Conservation (phyloP, 805 yeast species). For the Isabelozyma rhagii region DNA sequence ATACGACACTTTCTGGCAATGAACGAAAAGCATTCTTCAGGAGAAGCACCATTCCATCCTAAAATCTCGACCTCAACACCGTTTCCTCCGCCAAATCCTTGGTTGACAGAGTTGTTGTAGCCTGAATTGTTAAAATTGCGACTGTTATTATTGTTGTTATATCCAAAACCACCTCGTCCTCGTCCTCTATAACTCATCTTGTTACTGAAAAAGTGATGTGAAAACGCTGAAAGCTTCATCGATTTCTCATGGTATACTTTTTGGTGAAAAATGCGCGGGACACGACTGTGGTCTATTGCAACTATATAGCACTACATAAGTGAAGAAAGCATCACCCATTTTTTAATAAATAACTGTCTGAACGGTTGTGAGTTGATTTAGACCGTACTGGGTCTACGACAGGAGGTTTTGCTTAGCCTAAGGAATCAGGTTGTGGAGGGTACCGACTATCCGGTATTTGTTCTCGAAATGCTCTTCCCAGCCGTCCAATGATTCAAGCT, state of each 20-base stretch:
- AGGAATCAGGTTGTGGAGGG: conserved; percentile 25
- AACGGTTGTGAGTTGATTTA: too few species aligned
- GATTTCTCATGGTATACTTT: conserved; percentile 3
- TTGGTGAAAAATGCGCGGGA: neutral
- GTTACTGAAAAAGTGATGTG: neutral
- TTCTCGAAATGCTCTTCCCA: conserved; percentile 83
- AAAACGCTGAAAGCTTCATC: neutral
- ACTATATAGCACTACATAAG: too few species aligned
- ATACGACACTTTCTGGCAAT: conserved; percentile 65
- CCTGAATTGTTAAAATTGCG: conserved; percentile 10
- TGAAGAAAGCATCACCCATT: too few species aligned
- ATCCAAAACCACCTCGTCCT: conserved; percentile 22
- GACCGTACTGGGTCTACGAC: neutral
- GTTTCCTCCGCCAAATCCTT: conserved; percentile 25
- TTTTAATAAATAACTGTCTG: neutral
- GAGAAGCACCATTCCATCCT: conserved; percentile 81
- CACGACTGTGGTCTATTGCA: neutral
- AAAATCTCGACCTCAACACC: conserved; percentile 56
- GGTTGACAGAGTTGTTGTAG: conserved; percentile 18
- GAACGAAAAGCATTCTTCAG: conserved; percentile 66
- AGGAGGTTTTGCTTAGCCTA: neutral
- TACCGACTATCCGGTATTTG: conserved; percentile 82
- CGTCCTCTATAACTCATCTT: conserved; percentile 38
- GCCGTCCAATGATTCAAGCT: conserved; percentile 64
- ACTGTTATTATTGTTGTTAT: conserved; percentile 9